Evolutionary conservation across 352 stramenopile species (phyloP).

Genomic region (Pythium diclinum): DNA sequence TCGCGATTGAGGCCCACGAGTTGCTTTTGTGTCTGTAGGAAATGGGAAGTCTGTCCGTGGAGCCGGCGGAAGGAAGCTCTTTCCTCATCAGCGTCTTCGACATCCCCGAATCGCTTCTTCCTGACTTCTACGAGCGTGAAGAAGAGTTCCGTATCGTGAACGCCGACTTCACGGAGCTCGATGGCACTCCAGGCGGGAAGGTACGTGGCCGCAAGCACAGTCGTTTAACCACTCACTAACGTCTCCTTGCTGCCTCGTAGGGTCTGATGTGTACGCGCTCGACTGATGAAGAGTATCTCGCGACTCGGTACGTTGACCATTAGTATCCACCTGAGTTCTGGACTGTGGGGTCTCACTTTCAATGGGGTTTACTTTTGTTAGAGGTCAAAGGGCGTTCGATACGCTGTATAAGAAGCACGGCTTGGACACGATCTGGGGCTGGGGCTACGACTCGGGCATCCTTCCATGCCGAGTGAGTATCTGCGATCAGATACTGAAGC

Average conservation of each 20-base stretch:
- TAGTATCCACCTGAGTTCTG: background rate
- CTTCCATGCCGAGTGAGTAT: conserved; percentile 72
- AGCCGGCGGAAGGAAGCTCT: conserved; percentile 45
- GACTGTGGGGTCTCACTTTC: background rate
- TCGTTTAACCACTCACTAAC: background rate
- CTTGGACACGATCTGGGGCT: conserved; percentile 91
- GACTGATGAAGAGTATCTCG: conserved; percentile 87
- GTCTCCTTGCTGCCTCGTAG: conserved; percentile 14
- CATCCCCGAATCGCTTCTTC: conserved; percentile 48
- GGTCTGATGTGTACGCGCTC: conserved; percentile 86
- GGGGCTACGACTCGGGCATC: conserved; percentile 74
- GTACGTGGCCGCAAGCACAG: conserved; percentile 6
- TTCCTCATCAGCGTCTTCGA: conserved; percentile 79
- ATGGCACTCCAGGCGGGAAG: conserved; percentile 32
- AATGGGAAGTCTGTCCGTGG: conserved; percentile 85
- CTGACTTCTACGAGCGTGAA: conserved; percentile 79
- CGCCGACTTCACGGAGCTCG: conserved; percentile 71
- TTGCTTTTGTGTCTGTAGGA: conserved; percentile 41
- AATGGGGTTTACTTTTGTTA: conserved; percentile 21
- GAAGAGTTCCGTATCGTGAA: conserved; percentile 87
- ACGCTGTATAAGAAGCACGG: conserved; percentile 82
- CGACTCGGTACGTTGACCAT: conserved; percentile 28
- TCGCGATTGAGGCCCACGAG: background rate
- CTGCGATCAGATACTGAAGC: no score
- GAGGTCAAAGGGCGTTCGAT: conserved; percentile 79